phyloP scores from a whole-genome alignment of 768 basidiomycete species.

The Suillus clintonianus region DNA sequence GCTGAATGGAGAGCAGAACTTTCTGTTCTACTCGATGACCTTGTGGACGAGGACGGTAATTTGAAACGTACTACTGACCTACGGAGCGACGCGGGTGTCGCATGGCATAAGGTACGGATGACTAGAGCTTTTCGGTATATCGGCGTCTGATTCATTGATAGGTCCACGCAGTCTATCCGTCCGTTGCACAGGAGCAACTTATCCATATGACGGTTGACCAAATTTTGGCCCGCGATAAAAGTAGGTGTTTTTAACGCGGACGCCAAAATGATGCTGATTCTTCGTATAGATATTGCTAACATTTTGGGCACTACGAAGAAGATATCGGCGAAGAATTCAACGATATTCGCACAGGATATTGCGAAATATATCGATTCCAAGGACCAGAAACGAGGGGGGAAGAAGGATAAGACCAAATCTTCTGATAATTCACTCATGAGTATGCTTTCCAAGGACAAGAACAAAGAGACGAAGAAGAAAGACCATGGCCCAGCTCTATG shows the following conservation, averaged over 20 bases:
- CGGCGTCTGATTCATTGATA: conserved; percentile 18
- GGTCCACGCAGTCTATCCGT: conserved; percentile 66
- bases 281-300: conserved; percentile 39
- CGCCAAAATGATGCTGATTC: background rate
- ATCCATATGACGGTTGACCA: conserved; percentile 51
- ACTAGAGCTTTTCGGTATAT: background rate
- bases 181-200: conserved; percentile 48
- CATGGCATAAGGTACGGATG: conserved; percentile 56
- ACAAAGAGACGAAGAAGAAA: conserved; percentile 24
- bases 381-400: conserved; percentile 52
- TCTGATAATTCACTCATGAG: background rate
- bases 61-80: conserved; percentile 54
- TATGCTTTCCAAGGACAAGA: conserved; percentile 31
- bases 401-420: conserved; percentile 25
- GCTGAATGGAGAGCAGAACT: conserved; percentile 62
- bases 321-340: conserved; percentile 51
- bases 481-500: conserved; percentile 50
- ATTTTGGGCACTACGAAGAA: conserved; percentile 57
- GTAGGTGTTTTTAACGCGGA: conserved; percentile 30
- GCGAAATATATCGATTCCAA: conserved; percentile 68
- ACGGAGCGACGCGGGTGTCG: conserved; percentile 60
- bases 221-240: conserved; percentile 48
- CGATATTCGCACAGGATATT: conserved; percentile 54
- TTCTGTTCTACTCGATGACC: conserved; percentile 52
- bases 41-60: conserved; percentile 60